phyloP scores from a whole-genome alignment of 495 filamentous ascomycete species.

The Penicillium cataractarum region DNA sequence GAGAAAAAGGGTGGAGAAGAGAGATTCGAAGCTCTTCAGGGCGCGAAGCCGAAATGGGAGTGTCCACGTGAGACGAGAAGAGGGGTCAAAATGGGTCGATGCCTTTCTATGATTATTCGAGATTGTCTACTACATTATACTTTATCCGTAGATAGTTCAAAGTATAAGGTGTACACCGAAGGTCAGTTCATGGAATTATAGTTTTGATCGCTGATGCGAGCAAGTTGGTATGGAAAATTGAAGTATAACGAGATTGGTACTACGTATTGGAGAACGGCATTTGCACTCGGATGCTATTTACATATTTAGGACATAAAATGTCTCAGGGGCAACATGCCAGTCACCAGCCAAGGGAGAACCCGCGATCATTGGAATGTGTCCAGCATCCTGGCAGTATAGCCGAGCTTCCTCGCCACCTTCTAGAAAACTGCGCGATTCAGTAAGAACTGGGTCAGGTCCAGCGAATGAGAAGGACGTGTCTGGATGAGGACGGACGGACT shows the following conservation, averaged over 20 bases:
- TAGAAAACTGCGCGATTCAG: conserved; percentile 32
- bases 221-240: neutral
- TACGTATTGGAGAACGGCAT: neutral
- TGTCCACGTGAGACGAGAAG: conserved; percentile 26
- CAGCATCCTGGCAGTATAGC: conserved; percentile 11
- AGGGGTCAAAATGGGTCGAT: neutral
- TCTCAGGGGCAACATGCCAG: conserved; percentile 13
- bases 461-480: conserved; percentile 29
- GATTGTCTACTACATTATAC: neutral
- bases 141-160: neutral
- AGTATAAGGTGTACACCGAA: neutral
- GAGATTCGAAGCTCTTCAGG: conserved; percentile 1
- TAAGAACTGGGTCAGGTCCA: conserved; percentile 20
- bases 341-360: neutral
- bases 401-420: conserved; percentile 32
- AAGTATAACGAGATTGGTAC: neutral
- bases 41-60: conserved; percentile 2
- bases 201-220: neutral
- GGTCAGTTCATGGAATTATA: neutral
- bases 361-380: conserved; percentile 19
- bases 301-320: conserved; percentile 2
- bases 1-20: conserved; percentile 31
- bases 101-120: too few relatives aligned
- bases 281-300: neutral
- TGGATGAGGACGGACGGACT: conserved; percentile 16